These are phyloP conservation scores for Punica granatum DNA, from an alignment of 345 rosid species.

Conservation along the genomic window DNA sequence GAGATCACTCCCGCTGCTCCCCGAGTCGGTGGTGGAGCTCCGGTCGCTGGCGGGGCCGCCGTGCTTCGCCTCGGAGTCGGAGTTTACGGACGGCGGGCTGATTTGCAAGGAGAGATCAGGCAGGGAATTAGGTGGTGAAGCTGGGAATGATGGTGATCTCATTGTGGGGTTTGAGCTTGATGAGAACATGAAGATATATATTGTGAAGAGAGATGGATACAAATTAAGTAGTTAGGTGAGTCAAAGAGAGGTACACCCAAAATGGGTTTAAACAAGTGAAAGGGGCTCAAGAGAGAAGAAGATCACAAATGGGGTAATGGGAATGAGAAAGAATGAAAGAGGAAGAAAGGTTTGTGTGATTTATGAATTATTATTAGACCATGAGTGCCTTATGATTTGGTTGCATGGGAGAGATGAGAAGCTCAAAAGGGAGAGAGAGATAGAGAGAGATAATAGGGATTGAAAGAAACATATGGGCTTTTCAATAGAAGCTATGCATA, in stretches of 20 bases:
- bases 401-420: slow-evolving; percentile 20
- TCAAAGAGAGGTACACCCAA: not conserved
- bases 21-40: slow-evolving; percentile 68
- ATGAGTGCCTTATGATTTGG: slow-evolving; percentile 95
- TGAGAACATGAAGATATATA: slow-evolving; percentile 28
- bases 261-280: not conserved
- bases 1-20: slow-evolving; percentile 52
- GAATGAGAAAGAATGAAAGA: slow-evolving; percentile 6
- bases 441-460: slow-evolving; percentile 7
- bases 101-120: slow-evolving; percentile 92
- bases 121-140: slow-evolving; percentile 19
- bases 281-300: not conserved
- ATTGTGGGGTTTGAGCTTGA: slow-evolving; percentile 24
- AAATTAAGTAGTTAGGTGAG: slow-evolving; percentile 17
- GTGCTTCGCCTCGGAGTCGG: slow-evolving; percentile 18
- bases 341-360: slow-evolving; percentile 30
- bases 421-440: slow-evolving; percentile 15
- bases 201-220: slow-evolving; percentile 16
- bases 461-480: slow-evolving; percentile 24
- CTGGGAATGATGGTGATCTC: slow-evolving; percentile 19
- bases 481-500: slow-evolving; percentile 34
- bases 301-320: slow-evolving; percentile 6
- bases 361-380: slow-evolving; percentile 31
- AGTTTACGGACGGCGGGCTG: slow-evolving; percentile 49
- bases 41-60: slow-evolving; percentile 25